Conservation (phyloP, 2,329 filamentous ascomycete genomes). For the Monosporascus sp. region DNA sequence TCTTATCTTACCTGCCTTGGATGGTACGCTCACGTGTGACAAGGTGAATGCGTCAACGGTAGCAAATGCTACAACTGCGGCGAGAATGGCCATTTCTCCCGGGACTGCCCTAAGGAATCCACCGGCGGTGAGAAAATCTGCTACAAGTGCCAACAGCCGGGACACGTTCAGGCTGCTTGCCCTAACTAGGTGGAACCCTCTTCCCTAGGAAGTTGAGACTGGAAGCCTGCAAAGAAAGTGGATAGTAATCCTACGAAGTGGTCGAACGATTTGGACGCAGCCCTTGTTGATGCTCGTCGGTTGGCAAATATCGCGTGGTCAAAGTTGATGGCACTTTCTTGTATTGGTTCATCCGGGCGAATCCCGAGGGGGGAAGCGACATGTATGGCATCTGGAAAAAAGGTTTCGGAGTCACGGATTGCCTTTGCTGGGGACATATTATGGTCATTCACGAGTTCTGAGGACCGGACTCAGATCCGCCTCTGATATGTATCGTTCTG, state of each 20-base stretch:
- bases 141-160: conserved; percentile 86
- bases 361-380: neutral
- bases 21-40: conserved; percentile 4
- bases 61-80: conserved; percentile 99
- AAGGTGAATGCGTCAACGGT: conserved; percentile 90
- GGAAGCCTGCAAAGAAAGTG: neutral
- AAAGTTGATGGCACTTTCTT: neutral
- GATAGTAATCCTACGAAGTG: neutral
- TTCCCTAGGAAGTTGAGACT: neutral
- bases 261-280: neutral
- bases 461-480: neutral
- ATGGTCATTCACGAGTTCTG: neutral
- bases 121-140: conserved; percentile 87
- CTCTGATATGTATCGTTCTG: neutral
- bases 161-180: conserved; percentile 92
- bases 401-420: neutral
- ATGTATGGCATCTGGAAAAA: neutral
- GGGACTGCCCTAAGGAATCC: conserved; percentile 92
- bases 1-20: neutral
- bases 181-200: conserved; percentile 56
- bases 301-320: neutral
- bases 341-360: neutral
- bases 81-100: conserved; percentile 90
- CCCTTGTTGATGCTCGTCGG: neutral
- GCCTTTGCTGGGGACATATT: conserved; percentile 1